Evolutionary conservation across 1,284 basidiomycete genomes (phyloP), one percentile per base, ranked within the genome.

Genomic region (Schizophyllum commune): DNA sequence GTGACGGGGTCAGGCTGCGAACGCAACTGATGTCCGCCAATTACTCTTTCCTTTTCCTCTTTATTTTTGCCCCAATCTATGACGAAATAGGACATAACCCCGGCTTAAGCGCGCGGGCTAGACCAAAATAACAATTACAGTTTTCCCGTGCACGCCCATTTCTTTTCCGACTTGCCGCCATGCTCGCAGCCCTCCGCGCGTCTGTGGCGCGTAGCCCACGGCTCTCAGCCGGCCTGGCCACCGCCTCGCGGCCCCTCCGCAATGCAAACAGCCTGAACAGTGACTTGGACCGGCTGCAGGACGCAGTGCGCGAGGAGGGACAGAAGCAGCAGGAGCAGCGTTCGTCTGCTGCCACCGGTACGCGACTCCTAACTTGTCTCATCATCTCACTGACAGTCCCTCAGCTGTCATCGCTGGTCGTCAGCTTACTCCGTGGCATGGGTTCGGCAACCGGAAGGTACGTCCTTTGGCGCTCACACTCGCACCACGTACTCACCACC

Each of bases 401-500:
- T 13, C 39, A 47, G 39, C 13, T 47, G 39, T 47, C 17, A 17
- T 17, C 3, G 39, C 39, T 17, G 39, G 39, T 17, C 39, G 39
- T 17, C 39, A 17, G 39, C 39, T 17, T 47, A 47, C 39, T 2
- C 9, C 9, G 13, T 47, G 39, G 39, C 9, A 47, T 47, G 17
- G 13, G 39, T 47, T 47, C 39, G 9, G 9, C 3, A 8, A 8
- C 13, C 39, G 17, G 39, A 47, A 47, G 39, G 39, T 47, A 17
- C 8, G 5, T 58, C 2, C 52, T 22, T 58, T 55, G 32, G 22
- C 39, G 51, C 13, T 61, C 39, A 17, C 39, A 1, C 62, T 57
- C n/a, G 7, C 54, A n/a, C 39, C 19, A 22, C 22, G 58, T 52
- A 56, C 52, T 20, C 57, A 60, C 60, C 56, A 61, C 59, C 15